Evolutionary conservation across 2,329 filamentous ascomycete species (phyloP).

Genomic region (Diaporthe batatas): DNA sequence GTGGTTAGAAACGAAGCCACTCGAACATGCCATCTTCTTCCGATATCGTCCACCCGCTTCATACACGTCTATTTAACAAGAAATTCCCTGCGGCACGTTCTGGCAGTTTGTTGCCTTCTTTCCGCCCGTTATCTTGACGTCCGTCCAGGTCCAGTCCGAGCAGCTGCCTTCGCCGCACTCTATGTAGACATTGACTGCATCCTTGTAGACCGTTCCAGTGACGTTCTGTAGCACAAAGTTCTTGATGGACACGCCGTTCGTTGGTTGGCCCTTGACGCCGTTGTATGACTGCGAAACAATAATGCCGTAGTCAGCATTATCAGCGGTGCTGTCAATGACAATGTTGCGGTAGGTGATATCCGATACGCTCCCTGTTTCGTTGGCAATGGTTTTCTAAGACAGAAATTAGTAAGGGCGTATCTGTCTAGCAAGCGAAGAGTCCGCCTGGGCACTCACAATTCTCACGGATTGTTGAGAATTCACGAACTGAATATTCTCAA

Average conservation of each 20-base stretch:
- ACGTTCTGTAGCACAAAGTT: slow-evolving; percentile 56
- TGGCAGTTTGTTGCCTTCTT: slow-evolving; percentile 44
- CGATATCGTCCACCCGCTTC: too few species aligned
- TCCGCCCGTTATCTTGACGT: slow-evolving; percentile 55
- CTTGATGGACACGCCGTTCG: slow-evolving; percentile 61
- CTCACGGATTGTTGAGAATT: slow-evolving; percentile 56
- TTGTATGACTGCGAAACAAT: slow-evolving; percentile 71
- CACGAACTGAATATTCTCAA: slow-evolving; percentile 61
- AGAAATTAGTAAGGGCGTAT: slow-evolving; percentile 56
- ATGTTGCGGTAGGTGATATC: slow-evolving; percentile 68
- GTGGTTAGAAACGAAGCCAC: too few species aligned
- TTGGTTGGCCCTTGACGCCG: slow-evolving; percentile 56
- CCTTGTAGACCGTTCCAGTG: slow-evolving; percentile 53
- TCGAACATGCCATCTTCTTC: not conserved
- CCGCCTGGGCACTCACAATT: slow-evolving; percentile 27
- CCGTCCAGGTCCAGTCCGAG: slow-evolving; percentile 53
- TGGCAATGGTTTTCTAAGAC: slow-evolving; percentile 62
- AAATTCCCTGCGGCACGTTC: slow-evolving; percentile 24
- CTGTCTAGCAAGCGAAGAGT: slow-evolving; percentile 48
- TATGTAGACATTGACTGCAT: slow-evolving; percentile 53
- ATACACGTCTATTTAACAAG: not conserved
- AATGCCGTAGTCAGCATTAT: slow-evolving; percentile 67
- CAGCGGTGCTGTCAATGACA: slow-evolving; percentile 53
- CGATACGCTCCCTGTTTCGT: slow-evolving; percentile 64
- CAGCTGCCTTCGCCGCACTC: slow-evolving; percentile 55